These are phyloP conservation scores for Xylariales sp. DNA, from an alignment of 2,329 filamentous ascomycete species.

Conservation along the genomic window DNA sequence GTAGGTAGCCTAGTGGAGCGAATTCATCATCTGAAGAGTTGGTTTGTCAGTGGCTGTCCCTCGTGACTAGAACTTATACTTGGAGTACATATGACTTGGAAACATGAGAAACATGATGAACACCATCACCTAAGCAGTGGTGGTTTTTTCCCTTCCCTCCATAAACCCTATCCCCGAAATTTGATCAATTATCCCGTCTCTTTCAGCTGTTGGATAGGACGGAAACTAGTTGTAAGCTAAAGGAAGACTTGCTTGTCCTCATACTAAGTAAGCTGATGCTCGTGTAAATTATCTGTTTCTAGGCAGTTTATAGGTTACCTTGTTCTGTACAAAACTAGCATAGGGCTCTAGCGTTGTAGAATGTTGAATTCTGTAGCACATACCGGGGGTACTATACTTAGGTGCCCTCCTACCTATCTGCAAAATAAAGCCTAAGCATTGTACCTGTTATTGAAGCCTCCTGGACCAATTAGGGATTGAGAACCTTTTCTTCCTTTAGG, in stretches of 20 bases:
- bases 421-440: conserved; percentile 9
- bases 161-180: neutral
- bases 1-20: conserved; percentile 36
- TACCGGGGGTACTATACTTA: neutral
- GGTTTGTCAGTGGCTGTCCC: conserved; percentile 36
- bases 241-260: no score
- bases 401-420: no score
- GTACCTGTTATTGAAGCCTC: conserved; percentile 20
- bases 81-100: conserved; percentile 12
- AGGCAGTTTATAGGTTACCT: neutral
- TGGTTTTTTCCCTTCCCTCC: conserved; percentile 1
- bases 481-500: conserved; percentile 5
- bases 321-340: conserved; percentile 4
- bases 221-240: no score
- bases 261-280: conserved; percentile 3
- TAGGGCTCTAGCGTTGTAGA: conserved; percentile 10
- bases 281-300: conserved; percentile 3
- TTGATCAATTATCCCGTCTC: neutral
- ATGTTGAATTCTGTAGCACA: conserved; percentile 14
- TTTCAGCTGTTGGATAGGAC: no score
- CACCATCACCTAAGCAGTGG: conserved; percentile 7
- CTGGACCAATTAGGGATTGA: conserved; percentile 27
- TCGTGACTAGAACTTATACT: conserved; percentile 36
- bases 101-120: conserved; percentile 3
- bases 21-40: conserved; percentile 38